Base-by-base conservation (phyloP, 352 stramenopile species). In the Pythium diclinum region DNA sequence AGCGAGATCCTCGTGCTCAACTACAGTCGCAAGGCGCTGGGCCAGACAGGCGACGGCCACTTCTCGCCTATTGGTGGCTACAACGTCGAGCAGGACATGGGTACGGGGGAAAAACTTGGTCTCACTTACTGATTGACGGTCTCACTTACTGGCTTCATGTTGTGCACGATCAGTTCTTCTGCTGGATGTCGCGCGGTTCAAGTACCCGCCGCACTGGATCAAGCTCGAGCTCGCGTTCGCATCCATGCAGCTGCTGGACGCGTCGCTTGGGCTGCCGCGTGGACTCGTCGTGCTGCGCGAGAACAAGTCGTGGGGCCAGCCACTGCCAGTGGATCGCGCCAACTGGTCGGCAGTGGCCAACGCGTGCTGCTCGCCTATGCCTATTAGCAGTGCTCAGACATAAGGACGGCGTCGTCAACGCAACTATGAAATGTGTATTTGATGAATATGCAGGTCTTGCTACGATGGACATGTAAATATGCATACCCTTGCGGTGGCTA, bases 31-130 rank as follows among this genome's bases (percentile, higher is more conserved):
- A 87, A 96, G 71, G 81, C 83, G 55, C 76, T 99, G 4, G 75
- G 79, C 16, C 96, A 99, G 75, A 99, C 96, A 0, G 97, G 97
- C n/a, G 86, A 87, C 59, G 97, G 97, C 17, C 97, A 99, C 74
- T 99, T 99, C 71, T 98, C 89, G 34, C 97, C 97, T 9, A 92
- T 99, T 59, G 97, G 88, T 47, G 96, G 93, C 3, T 99, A 99
- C 74, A 81, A 98, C 70, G 75, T 72, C 36, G 80, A 75, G 67
- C 81, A 79, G 14, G 95, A 98, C 54, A 89, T 93, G 79, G 69
- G 67, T 73, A 65, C 47, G 60, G 25, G 3, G 3, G 3, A 28
- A 28, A 28, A 28, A 28, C 25, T 17, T 17, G 36, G 36, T 14
- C 40, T 47, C 40, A 47, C 21, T 47, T 47, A 47, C 3, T 0